Percentiles rank a stretch among this genome's conserved stretches.
phyloP scores from a whole-genome alignment of 306 rosid genomes.

The Inga leiocalycina region DNA sequence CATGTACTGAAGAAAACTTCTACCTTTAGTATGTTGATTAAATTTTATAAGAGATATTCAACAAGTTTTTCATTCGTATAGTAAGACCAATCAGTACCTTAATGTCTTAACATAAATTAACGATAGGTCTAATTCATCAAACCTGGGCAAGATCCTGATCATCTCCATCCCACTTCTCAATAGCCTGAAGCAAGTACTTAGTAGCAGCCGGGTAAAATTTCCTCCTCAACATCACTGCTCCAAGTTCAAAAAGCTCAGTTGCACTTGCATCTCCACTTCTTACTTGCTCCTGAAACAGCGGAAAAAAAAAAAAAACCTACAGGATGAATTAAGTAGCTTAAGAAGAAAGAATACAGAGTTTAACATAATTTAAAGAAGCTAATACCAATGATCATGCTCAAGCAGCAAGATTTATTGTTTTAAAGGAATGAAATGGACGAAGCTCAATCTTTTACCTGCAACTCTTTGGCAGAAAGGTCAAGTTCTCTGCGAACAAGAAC shows the following conservation, averaged over 20 bases:
- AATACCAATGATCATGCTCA: background rate
- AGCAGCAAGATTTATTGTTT: background rate
- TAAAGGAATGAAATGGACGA: slow-evolving; percentile 27
- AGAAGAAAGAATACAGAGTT: slow-evolving; percentile 24
- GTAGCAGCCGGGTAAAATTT: slow-evolving; percentile 94
- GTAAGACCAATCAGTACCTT: background rate
- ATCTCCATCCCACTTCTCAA: slow-evolving; percentile 97
- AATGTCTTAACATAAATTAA: background rate
- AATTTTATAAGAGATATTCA: background rate
- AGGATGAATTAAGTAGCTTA: background rate
- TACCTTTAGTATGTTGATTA: background rate
- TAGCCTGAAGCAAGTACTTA: slow-evolving; percentile 85
- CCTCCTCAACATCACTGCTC: slow-evolving; percentile 98
- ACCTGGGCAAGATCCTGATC: slow-evolving; percentile 96
- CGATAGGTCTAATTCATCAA: slow-evolving; percentile 25
- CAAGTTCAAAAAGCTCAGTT: slow-evolving; percentile 90
- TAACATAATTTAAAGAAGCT: slow-evolving; percentile 25
- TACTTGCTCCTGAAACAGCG: slow-evolving; percentile 75
- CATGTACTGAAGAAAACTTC: background rate
- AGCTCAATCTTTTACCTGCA: slow-evolving; percentile 62
- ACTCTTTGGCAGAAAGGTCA: slow-evolving; percentile 97
- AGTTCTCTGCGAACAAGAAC: slow-evolving; percentile 97
- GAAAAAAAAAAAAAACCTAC: background rate
- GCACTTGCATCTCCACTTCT: slow-evolving; percentile 97
- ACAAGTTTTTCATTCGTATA: background rate